A percentile compares a stretch with the other conserved stretches of the same genome.
Evolutionary conservation across 2,329 filamentous ascomycete genomes (phyloP).

Genomic region (Ophiocordyceps camponoti-rufipedis): DNA sequence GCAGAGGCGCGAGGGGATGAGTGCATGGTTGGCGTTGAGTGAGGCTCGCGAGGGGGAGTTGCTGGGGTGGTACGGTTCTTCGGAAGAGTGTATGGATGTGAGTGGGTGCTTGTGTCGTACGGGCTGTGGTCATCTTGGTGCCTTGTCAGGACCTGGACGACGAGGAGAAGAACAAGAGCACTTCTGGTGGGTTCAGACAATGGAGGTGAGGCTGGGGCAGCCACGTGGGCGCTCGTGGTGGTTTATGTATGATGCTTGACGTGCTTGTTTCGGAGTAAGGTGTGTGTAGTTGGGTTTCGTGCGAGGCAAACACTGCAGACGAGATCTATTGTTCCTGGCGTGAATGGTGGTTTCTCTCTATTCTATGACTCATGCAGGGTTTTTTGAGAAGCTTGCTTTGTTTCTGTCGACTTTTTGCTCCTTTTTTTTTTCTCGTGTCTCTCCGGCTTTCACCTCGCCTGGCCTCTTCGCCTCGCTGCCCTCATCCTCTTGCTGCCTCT

Average conservation of each 20-base stretch:
- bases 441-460: too few species aligned
- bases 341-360: background rate
- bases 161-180: slow-evolving; percentile 6
- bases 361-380: background rate
- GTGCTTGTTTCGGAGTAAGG: too few species aligned
- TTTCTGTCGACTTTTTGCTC: too few species aligned
- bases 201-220: background rate
- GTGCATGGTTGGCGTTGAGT: background rate
- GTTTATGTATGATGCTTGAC: background rate
- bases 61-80: background rate
- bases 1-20: background rate
- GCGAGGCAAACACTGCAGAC: background rate
- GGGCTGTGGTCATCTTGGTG: background rate
- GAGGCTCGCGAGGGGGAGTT: background rate
- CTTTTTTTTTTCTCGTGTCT: too few species aligned
- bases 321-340: background rate
- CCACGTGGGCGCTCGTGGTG: background rate
- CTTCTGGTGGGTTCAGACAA: background rate
- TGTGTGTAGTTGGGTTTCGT: background rate
- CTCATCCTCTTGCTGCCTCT: too few species aligned
- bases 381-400: background rate
- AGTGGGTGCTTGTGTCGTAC: background rate
- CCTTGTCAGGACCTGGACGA: background rate
- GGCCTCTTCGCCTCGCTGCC: too few species aligned
- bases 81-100: background rate